Evolutionary conservation across 192 early-diverging fungal species (phyloP).

Genomic region (Chytriomyces sp.): DNA sequence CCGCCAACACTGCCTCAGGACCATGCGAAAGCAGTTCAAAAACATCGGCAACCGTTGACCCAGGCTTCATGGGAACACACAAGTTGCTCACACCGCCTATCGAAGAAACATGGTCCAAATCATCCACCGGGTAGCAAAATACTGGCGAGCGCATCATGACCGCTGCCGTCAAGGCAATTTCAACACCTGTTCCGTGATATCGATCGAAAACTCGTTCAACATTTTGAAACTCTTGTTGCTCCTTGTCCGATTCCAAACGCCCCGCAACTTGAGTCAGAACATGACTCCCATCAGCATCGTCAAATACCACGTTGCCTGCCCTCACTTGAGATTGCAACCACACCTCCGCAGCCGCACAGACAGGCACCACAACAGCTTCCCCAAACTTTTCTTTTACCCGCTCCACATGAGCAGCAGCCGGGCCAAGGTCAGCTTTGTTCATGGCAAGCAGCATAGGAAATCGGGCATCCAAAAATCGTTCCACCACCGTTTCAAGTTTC

Average conservation of each 20-base stretch:
- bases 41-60: slow-evolving; percentile 34
- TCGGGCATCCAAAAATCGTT: slow-evolving; percentile 31
- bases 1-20: slow-evolving; percentile 16
- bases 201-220: slow-evolving; percentile 7
- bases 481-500: slow-evolving; percentile 16
- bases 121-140: slow-evolving; percentile 33
- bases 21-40: slow-evolving; percentile 32
- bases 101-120: slow-evolving; percentile 16
- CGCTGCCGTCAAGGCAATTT: slow-evolving; percentile 34
- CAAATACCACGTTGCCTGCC: slow-evolving; percentile 20
- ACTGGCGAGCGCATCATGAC: slow-evolving; percentile 36
- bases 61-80: slow-evolving; percentile 35
- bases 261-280: neutral
- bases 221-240: slow-evolving; percentile 11
- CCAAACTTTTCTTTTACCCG: slow-evolving; percentile 25
- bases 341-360: slow-evolving; percentile 33
- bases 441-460: slow-evolving; percentile 40
- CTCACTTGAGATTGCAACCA: slow-evolving; percentile 29
- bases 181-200: slow-evolving; percentile 27
- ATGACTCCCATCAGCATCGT: neutral
- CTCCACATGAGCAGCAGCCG: slow-evolving; percentile 20
- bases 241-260: neutral
- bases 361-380: slow-evolving; percentile 23
- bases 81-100: neutral
- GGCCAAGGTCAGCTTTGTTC: slow-evolving; percentile 34